Evolutionary conservation across 805 yeast genomes (phyloP).

Genomic region (Candida silvicultrix): DNA sequence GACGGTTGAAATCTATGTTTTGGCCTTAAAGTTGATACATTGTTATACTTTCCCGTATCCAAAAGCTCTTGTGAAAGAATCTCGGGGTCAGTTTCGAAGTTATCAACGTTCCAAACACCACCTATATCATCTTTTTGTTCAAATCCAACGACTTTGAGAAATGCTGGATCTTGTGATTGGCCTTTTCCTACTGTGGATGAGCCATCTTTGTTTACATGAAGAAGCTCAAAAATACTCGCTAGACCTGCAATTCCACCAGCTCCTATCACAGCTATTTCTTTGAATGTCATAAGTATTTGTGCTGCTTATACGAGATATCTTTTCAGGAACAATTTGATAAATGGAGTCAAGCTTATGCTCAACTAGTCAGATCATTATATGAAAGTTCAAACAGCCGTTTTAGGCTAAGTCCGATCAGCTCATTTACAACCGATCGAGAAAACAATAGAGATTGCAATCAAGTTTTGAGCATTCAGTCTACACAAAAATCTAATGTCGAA

Average conservation of each 20-base stretch:
- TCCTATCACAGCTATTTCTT: slow-evolving; percentile 31
- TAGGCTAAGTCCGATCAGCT: not conserved
- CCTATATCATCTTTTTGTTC: slow-evolving; percentile 37
- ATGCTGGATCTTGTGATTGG: slow-evolving; percentile 14
- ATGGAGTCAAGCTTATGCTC: too few relatives aligned
- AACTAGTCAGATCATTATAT: too few relatives aligned
- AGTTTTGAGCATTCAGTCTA: too few relatives aligned
- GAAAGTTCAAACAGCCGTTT: not conserved
- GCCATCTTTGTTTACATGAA: slow-evolving; percentile 24
- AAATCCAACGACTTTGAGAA: slow-evolving; percentile 33
- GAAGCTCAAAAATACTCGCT: slow-evolving; percentile 28
- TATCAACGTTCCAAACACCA: slow-evolving; percentile 36
- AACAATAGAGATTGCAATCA: too few relatives aligned
- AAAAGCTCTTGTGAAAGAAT: slow-evolving; percentile 25
- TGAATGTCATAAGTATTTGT: slow-evolving; percentile 3
- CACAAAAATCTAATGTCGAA: too few relatives aligned
- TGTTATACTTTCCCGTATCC: slow-evolving; percentile 27
- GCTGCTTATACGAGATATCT: too few relatives aligned
- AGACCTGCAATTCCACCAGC: slow-evolving; percentile 36
- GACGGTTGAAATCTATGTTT: slow-evolving; percentile 8
- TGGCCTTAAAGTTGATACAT: slow-evolving; percentile 25
- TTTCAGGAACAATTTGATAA: too few relatives aligned
- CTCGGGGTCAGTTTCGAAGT: slow-evolving; percentile 14
- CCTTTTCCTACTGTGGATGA: slow-evolving; percentile 16
- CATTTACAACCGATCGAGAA: too few relatives aligned